Conservation (phyloP, 257 asterid genomes). For the Pogostemon cablin region DNA sequence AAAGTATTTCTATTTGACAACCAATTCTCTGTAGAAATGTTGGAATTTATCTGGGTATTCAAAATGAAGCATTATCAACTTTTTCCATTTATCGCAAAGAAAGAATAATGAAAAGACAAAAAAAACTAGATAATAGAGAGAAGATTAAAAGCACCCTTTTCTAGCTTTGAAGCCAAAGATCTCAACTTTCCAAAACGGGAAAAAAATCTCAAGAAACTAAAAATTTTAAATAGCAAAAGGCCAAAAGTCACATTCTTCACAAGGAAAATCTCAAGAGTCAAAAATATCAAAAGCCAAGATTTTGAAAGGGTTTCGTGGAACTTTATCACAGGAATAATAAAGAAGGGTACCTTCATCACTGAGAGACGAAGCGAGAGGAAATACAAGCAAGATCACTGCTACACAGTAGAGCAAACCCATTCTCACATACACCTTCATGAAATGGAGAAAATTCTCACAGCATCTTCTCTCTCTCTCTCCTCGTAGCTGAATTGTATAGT, state of each 20-base stretch:
- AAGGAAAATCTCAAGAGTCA: slow-evolving; percentile 20
- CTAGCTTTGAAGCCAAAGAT: slow-evolving; percentile 32
- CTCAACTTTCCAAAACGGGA: slow-evolving; percentile 38
- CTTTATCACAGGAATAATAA: background rate
- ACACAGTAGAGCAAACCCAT: slow-evolving; percentile 24
- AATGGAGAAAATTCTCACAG: slow-evolving; percentile 17
- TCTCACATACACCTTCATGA: slow-evolving; percentile 31
- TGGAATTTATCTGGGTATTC: background rate
- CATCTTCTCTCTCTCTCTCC: slow-evolving; percentile 33
- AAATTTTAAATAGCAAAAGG: slow-evolving; percentile 27
- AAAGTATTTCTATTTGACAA: no score
- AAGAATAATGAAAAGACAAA: background rate
- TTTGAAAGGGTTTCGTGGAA: background rate
- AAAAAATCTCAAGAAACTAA: background rate
- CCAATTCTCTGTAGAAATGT: background rate
- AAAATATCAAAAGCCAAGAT: background rate
- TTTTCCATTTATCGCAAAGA: background rate
- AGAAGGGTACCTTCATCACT: slow-evolving; percentile 54
- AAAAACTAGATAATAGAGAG: background rate
- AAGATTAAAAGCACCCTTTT: slow-evolving; percentile 14
- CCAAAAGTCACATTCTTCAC: slow-evolving; percentile 31
- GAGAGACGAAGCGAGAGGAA: slow-evolving; percentile 52
- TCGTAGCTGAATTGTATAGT: slow-evolving; percentile 30
- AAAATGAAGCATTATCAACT: background rate
- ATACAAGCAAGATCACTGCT: slow-evolving; percentile 31